Percentiles rank a stretch among this genome's conserved stretches.
Conservation (phyloP, 306 rosid genomes). For the Senna siamea region DNA sequence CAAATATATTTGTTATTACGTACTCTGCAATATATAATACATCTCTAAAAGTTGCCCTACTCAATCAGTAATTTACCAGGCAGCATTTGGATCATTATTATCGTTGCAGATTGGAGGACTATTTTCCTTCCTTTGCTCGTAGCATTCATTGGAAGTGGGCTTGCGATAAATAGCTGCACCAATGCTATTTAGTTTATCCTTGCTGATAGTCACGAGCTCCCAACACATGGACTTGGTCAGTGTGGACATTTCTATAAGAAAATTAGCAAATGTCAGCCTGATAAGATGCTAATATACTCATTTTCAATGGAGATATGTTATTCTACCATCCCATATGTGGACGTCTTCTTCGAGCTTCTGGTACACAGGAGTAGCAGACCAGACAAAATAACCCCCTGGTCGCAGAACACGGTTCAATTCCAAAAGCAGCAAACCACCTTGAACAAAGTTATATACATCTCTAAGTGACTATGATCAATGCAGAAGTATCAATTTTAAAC, state of each 20-base stretch:
- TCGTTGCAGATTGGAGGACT: constrained; percentile 81
- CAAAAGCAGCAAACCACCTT: constrained; percentile 83
- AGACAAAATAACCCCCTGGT: constrained; percentile 81
- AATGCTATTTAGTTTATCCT: constrained; percentile 59
- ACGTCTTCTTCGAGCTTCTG: constrained; percentile 82
- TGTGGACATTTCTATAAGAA: constrained; percentile 62
- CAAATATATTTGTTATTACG: background rate
- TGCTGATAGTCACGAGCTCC: constrained; percentile 86
- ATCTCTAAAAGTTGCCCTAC: background rate
- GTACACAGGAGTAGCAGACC: constrained; percentile 97
- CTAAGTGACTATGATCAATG: constrained; percentile 3
- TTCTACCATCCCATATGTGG: constrained; percentile 76
- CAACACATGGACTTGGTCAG: constrained; percentile 83
- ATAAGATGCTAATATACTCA: background rate
- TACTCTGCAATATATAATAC: background rate
- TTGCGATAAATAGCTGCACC: constrained; percentile 87
- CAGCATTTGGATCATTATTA: constrained; percentile 87
- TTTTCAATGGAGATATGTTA: constrained; percentile 1
- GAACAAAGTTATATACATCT: constrained; percentile 25
- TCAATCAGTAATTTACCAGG: constrained; percentile 59
- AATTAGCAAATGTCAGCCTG: constrained; percentile 26
- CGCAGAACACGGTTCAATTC: constrained; percentile 82
- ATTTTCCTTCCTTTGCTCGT: constrained; percentile 63
- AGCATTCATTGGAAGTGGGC: constrained; percentile 78
- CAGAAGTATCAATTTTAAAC: constrained; percentile 12